These are phyloP conservation scores for Chenopodium album DNA, from an alignment of 148 eudicot species.

Conservation along the genomic window DNA sequence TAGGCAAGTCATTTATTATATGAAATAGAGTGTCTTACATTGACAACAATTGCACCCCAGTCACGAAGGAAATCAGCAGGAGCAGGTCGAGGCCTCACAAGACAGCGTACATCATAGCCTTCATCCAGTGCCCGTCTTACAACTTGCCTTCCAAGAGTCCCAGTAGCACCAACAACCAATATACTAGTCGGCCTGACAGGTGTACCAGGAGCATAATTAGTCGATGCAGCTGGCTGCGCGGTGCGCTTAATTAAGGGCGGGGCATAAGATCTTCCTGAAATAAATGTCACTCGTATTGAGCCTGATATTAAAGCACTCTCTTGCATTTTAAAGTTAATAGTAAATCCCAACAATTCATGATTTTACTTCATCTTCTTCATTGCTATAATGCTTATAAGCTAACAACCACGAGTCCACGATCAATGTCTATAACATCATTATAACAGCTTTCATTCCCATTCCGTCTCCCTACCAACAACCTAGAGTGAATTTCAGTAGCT, in stretches of 20 bases:
- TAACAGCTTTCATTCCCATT: not conserved
- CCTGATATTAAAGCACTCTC: not conserved
- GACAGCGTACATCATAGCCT: conserved; percentile 97
- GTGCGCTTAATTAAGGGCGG: conserved; percentile 46
- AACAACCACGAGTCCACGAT: not conserved
- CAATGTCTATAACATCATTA: not conserved
- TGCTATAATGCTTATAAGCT: not conserved
- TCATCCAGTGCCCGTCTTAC: conserved; percentile 95
- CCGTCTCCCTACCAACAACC: not conserved
- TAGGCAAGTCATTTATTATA: not conserved
- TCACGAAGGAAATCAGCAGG: conserved; percentile 99
- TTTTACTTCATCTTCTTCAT: not conserved
- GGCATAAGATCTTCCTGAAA: conserved; percentile 42
- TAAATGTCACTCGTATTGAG: not conserved
- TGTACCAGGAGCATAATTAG: conserved; percentile 90
- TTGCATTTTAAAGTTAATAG: not conserved
- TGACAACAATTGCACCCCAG: conserved; percentile 98
- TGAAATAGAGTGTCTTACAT: conserved; percentile 40
- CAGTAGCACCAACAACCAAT: conserved; percentile 92
- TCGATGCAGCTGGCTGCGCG: conserved; percentile 54
- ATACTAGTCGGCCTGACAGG: conserved; percentile 92
- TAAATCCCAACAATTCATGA: not conserved
- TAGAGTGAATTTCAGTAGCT: not conserved
- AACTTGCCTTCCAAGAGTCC: conserved; percentile 93
- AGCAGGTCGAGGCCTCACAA: conserved; percentile 93